Conservation (phyloP, 1,284 basidiomycete genomes). For the Hemileia vastatrix region DNA sequence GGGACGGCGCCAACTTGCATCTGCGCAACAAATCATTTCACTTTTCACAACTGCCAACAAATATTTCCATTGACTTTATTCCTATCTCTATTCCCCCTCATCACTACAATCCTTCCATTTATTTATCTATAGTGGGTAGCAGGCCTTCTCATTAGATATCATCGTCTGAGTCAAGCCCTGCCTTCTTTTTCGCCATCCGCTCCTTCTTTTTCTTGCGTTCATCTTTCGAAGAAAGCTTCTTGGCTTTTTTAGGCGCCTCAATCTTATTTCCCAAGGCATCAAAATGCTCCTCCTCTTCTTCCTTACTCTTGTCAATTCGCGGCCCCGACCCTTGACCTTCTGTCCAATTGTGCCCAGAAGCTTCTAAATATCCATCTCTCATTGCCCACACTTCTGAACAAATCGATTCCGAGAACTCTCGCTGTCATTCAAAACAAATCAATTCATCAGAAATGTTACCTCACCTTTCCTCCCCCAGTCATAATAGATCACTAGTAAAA, state of each 20-base stretch:
- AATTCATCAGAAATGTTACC: not conserved
- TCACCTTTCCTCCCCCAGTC: no score
- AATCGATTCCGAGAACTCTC: constrained; percentile 92
- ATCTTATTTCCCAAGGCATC: constrained; percentile 97
- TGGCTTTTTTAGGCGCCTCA: constrained; percentile 66
- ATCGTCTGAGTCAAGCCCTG: constrained; percentile 21
- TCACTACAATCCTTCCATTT: no score
- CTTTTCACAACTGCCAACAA: no score
- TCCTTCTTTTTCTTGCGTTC: constrained; percentile 87
- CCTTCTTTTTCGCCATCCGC: constrained; percentile 55
- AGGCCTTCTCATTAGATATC: no score
- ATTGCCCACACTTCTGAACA: constrained; percentile 80
- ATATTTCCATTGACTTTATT: no score
- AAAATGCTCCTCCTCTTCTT: constrained; percentile 74
- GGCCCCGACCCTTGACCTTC: constrained; percentile 86
- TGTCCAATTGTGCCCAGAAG: constrained; percentile 91
- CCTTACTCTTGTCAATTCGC: constrained; percentile 79
- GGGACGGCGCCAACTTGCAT: no score
- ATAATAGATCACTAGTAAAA: not conserved
- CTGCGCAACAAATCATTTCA: no score
- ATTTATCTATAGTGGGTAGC: no score
- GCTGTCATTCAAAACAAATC: constrained; percentile 40
- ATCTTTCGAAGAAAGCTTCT: constrained; percentile 62
- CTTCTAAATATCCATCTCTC: constrained; percentile 81
- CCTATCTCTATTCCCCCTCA: no score